Evolutionary conservation across 225 moss, liverwort and hornwort genomes (phyloP), one percentile per base, ranked within the genome.

Genomic region (Thuidium tamariscinum): DNA sequence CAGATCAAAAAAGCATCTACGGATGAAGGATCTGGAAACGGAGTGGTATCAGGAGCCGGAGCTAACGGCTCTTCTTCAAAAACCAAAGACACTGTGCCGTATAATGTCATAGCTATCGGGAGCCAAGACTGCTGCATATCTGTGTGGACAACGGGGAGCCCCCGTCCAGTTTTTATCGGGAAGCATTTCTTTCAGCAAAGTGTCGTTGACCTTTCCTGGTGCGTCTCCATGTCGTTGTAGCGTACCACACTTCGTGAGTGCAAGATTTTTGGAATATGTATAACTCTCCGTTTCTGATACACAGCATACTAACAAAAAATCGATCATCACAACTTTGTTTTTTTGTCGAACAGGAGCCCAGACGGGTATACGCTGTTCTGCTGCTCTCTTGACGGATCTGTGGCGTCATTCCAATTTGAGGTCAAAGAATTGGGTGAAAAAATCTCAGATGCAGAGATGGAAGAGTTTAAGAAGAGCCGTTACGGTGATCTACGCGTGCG

Each of bases 101-200:
- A 97, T 86, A 99, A 99, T 87, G 97, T 99, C 39, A 95, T 99
- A 86, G 98, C 98, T 8, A 97, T 99, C 73, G 98, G 98, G 44
- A 99, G 98, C 88, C 98, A 97, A 93, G 98, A 99, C 71, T 97
- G 98, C 89, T 95, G 94, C 85, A 96, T 99, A 67, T 96, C 97
- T 18, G 98, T 99, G 59, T 99, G 98, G 98, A 97, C 97, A 62
- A 99, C 98, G 48, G 98, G 96, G 79, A 95, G 95, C 54, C 98
- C 98, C 27, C 93, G 98, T 74, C 98, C 98, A 68, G 96, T 99
- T 23, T 99, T 97, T 68, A 97, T 99, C 86, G 98, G 97, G 74
- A 99, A 99, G 75, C 98, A 99, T 87, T 99, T 99, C 81, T 99
- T 99, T 68, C 90, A 87, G 56, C 98, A 99, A 86, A 99, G 98